Evolutionary conservation across 371 early-diverging fungal genomes (phyloP), one percentile per base, ranked within the genome.

Genomic region (Actinomortierella ambigua): DNA sequence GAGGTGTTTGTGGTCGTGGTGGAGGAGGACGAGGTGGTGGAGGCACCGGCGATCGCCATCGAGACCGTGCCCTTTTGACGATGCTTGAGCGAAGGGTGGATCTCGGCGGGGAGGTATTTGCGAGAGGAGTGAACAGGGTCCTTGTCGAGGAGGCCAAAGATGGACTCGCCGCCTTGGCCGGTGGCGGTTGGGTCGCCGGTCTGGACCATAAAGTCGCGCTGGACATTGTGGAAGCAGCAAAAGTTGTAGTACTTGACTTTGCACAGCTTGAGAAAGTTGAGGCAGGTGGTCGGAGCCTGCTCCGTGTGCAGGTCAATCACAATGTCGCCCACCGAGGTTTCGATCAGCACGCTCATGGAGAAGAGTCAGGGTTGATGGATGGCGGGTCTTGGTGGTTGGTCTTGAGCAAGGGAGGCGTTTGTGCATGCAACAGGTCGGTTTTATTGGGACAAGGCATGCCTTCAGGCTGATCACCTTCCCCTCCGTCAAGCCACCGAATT

Each of bases 221-320:
- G 90, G n/a, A 97, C 88, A 63, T 88, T 90, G 75, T 94, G 91
- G 66, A 97, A 91, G 3, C 89, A 84, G 24, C 86, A 79, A 66
- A 88, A 97, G 81, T 97, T 95, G 84, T 95, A 97, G 79, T 90
- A 92, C 63, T 98, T 98, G 66, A 88, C 81, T 69, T 96, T 95
- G 81, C 98, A 97, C 9, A 96, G 87, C 65, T 96, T 96, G 23
- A 98, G 61, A 70, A 98, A 98, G 76, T 96, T 96, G 63, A 87
- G 81, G 49, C 88, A 81, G 0, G 95, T 88, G 15, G 79, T 71
- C 0, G 96, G 95, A 24, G 92, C 89, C 56, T 87, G 84, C 52
- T 92, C 82, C 1, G 86, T 85, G 63, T 90, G 82, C 15, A 98
- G 83, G 76, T 98, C 98, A 29, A 98, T 91, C 49, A 97, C 97